Evolutionary conservation across 1,284 basidiomycete genomes (phyloP).

Genomic region (Tilletia setariae): DNA sequence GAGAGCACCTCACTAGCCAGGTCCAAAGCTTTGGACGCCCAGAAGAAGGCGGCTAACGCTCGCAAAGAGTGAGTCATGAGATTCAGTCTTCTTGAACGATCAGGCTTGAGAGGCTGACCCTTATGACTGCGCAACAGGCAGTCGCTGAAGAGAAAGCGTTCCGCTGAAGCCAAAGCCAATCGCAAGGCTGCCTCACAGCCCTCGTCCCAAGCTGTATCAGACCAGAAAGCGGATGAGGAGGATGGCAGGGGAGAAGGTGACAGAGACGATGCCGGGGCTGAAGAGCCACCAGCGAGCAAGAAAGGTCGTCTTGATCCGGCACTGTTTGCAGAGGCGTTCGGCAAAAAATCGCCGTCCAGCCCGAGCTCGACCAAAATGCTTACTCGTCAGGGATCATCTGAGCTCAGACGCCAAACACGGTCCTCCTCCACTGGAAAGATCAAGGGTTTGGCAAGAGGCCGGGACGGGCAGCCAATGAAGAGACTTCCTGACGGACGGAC

Average conservation of each 20-base stretch:
- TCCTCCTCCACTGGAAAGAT: neutral
- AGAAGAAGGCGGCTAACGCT: neutral
- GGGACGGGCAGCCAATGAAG: slow-evolving; percentile 4
- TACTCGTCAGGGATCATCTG: neutral
- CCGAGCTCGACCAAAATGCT: neutral
- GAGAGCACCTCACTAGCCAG: neutral
- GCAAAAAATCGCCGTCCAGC: neutral
- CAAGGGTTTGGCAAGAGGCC: neutral
- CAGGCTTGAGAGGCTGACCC: no score
- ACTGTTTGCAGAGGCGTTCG: slow-evolving; percentile 6
- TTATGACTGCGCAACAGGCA: neutral
- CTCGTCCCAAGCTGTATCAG: no score
- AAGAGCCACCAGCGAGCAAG: neutral
- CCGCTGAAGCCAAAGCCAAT: neutral
- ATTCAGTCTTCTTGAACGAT: neutral
- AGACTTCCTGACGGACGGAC: neutral
- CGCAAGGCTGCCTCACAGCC: neutral
- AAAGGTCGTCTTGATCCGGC: slow-evolving; percentile 9
- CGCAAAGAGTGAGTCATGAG: slow-evolving; percentile 5
- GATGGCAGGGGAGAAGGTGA: neutral
- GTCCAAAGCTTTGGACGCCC: neutral
- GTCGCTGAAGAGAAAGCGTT: neutral
- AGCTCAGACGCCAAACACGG: neutral
- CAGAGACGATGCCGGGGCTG: neutral
- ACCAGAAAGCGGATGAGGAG: neutral